Conservation (phyloP, 305 asterid genomes). For the Plantago coronopus region DNA sequence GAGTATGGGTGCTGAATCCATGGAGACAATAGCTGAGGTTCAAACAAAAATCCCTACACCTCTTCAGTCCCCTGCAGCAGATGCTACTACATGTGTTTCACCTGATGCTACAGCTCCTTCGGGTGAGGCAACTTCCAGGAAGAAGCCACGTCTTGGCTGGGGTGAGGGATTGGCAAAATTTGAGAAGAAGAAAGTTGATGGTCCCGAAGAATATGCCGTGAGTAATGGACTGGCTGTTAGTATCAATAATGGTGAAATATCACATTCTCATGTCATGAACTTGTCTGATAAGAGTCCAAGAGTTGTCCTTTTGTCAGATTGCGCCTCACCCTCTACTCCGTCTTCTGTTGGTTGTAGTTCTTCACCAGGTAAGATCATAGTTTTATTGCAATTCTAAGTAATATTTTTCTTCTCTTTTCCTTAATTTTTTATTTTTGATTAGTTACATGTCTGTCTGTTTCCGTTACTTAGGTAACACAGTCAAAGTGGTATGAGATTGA, state of each 20-base stretch:
- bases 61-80: constrained; percentile 42
- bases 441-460: constrained; percentile 7
- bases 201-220: constrained; percentile 55
- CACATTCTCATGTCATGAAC: constrained; percentile 37
- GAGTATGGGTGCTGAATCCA: constrained; percentile 60
- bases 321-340: constrained; percentile 74
- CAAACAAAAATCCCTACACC: constrained; percentile 47
- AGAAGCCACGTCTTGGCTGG: constrained; percentile 99
- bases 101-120: constrained; percentile 44
- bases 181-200: constrained; percentile 87
- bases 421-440: constrained; percentile 6
- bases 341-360: constrained; percentile 83
- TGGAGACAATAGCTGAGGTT: constrained; percentile 50
- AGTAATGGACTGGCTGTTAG: constrained; percentile 36
- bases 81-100: constrained; percentile 41
- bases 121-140: constrained; percentile 73
- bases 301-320: constrained; percentile 42
- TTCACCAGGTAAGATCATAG: constrained; percentile 65
- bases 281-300: constrained; percentile 61
- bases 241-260: constrained; percentile 40
- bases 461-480: background rate
- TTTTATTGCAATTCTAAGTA: constrained; percentile 2
- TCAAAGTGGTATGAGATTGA: background rate
- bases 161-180: constrained; percentile 98
- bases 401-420: background rate